phyloP scores from a whole-genome alignment of 1,284 basidiomycete genomes.

The Apiotrichum porosum region DNA sequence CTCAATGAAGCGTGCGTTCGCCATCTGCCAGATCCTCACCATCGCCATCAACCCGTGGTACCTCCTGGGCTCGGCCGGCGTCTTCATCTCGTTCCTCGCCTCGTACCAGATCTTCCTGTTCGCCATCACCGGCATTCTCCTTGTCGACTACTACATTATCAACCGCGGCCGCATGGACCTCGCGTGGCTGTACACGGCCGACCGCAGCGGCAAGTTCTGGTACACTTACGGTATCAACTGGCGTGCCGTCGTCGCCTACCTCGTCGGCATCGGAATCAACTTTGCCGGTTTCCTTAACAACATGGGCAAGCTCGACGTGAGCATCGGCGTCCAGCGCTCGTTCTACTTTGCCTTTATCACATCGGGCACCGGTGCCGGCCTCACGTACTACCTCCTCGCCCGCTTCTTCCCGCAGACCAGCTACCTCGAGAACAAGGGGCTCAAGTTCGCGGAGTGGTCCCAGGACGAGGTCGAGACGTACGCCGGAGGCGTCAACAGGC shows the following conservation, averaged over 20 bases:
- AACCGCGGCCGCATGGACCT: conserved; percentile 65
- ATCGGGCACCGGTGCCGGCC: conserved; percentile 24
- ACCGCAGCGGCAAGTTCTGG: conserved; percentile 43
- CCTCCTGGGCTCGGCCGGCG: conserved; percentile 65
- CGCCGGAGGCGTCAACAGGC: background rate
- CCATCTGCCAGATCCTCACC: conserved; percentile 53
- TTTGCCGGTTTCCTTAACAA: conserved; percentile 30
- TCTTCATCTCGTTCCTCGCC: conserved; percentile 73
- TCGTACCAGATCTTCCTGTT: conserved; percentile 69
- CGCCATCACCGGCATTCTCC: conserved; percentile 70
- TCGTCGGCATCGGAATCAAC: conserved; percentile 26
- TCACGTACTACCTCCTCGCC: conserved; percentile 28
- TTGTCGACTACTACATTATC: conserved; percentile 75
- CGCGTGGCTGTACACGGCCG: conserved; percentile 61
- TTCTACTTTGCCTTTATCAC: conserved; percentile 38
- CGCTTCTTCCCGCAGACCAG: conserved; percentile 27
- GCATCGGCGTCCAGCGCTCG: conserved; percentile 16
- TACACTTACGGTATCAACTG: conserved; percentile 70
- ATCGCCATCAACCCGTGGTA: conserved; percentile 60
- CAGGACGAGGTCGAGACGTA: conserved; percentile 26
- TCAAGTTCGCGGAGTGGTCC: conserved; percentile 26
- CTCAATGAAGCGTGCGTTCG: conserved; percentile 74
- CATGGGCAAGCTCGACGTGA: conserved; percentile 23
- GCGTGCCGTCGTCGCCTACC: conserved; percentile 27
- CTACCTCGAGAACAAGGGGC: conserved; percentile 20